These are phyloP conservation scores for Collariella sp. DNA, from an alignment of 495 filamentous ascomycete genomes.

Conservation along the genomic window DNA sequence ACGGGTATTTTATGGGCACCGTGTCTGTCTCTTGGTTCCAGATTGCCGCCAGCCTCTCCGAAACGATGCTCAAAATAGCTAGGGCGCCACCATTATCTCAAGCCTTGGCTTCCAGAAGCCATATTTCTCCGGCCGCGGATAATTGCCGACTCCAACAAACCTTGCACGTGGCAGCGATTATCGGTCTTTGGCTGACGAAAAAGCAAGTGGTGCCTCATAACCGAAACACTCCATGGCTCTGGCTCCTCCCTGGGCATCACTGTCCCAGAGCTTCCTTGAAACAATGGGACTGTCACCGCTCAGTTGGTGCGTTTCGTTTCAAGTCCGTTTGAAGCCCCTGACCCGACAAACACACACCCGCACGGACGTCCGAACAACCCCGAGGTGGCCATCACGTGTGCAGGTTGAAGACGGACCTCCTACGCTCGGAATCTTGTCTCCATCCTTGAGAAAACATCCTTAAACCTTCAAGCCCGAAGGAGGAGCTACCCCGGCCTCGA, in stretches of 20 bases:
- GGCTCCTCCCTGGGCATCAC: not conserved
- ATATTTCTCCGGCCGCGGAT: not conserved
- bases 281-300: not conserved
- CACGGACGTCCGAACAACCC: conserved; percentile 1
- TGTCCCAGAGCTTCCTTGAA: conserved; percentile 3
- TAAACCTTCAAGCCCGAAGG: not conserved
- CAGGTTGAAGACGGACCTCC: not conserved
- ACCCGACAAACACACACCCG: not conserved
- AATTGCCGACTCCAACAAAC: not conserved
- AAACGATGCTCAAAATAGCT: not conserved
- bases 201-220: not conserved
- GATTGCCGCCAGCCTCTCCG: too few relatives aligned
- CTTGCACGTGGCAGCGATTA: not conserved
- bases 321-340: conserved; percentile 18
- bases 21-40: too few relatives aligned
- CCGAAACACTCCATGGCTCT: not conserved
- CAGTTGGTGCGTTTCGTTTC: conserved; percentile 16
- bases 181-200: not conserved
- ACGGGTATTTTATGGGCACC: too few relatives aligned
- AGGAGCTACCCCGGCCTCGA: not conserved
- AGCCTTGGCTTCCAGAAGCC: not conserved
- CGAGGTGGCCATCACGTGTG: not conserved
- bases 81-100: not conserved
- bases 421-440: not conserved
- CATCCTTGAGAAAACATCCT: not conserved